These are phyloP conservation scores for Arabidopsis lyrata DNA, from an alignment of 441 rosid genomes.

Conservation along the genomic window DNA sequence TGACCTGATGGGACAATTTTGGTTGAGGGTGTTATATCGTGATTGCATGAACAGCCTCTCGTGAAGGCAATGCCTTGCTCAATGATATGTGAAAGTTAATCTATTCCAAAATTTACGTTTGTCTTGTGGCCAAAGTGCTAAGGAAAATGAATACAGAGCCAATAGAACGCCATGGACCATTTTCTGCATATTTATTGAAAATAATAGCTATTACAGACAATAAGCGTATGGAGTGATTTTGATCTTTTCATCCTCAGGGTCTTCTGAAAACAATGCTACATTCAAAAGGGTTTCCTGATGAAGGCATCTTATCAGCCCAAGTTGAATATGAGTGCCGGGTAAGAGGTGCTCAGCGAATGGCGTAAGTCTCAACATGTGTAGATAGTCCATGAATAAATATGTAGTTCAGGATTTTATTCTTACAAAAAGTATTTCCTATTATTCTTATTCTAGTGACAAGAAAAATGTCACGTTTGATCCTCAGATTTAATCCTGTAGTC, in stretches of 20 bases:
- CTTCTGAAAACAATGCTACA: slow-evolving; percentile 94
- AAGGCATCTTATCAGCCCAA: slow-evolving; percentile 79
- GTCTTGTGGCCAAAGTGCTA: not conserved
- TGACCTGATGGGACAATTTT: not conserved
- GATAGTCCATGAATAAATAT: slow-evolving; percentile 8
- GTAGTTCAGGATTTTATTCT: not conserved
- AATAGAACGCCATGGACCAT: slow-evolving; percentile 7
- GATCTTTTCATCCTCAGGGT: slow-evolving; percentile 54
- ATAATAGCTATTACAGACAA: slow-evolving; percentile 11
- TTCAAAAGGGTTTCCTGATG: slow-evolving; percentile 79
- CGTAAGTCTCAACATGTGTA: slow-evolving; percentile 60
- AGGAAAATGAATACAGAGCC: not conserved
- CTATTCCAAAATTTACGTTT: not conserved
- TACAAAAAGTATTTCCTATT: not conserved
- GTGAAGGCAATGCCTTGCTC: not conserved
- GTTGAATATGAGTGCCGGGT: slow-evolving; percentile 91
- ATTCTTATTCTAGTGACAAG: slow-evolving; percentile 11
- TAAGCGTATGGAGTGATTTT: slow-evolving; percentile 23
- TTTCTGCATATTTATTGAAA: not conserved
- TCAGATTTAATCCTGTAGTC: slow-evolving; percentile 94
- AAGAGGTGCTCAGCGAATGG: slow-evolving; percentile 99
- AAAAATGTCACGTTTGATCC: slow-evolving; percentile 20
- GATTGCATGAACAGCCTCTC: slow-evolving; percentile 1
- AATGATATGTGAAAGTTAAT: slow-evolving; percentile 1
- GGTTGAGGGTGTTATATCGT: slow-evolving; percentile 2